These are phyloP conservation scores for Knufia fluminis DNA, from an alignment of 2,329 filamentous ascomycete species.

Conservation along the genomic window DNA sequence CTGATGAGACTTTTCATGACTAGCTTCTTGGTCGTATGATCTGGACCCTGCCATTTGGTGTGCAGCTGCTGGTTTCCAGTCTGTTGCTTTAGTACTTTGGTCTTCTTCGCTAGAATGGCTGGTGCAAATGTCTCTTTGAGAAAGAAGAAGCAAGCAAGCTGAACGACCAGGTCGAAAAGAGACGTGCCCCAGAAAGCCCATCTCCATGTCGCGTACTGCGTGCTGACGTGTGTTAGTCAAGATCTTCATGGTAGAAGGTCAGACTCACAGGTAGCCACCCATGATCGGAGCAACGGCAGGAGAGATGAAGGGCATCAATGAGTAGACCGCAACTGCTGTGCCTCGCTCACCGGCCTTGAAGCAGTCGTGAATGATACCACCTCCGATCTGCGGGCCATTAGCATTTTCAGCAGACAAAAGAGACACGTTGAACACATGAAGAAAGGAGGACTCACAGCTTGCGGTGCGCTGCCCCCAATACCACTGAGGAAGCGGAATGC, in stretches of 20 bases:
- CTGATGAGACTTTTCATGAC: slow-evolving; percentile 40
- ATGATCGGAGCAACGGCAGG: slow-evolving; percentile 50
- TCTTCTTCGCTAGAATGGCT: slow-evolving; percentile 23
- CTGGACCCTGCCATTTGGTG: slow-evolving; percentile 21
- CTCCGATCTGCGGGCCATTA: slow-evolving; percentile 18
- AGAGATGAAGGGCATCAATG: slow-evolving; percentile 46
- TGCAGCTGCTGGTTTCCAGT: slow-evolving; percentile 25
- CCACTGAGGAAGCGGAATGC: slow-evolving; percentile 40
- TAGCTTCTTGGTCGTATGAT: slow-evolving; percentile 26
- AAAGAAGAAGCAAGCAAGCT: slow-evolving; percentile 22
- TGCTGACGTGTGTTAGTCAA: slow-evolving; percentile 22
- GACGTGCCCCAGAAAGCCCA: slow-evolving; percentile 27
- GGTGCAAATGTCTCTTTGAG: slow-evolving; percentile 28
- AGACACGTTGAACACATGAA: neutral
- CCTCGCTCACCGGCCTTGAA: slow-evolving; percentile 47
- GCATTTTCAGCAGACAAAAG: neutral
- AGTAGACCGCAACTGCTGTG: slow-evolving; percentile 46
- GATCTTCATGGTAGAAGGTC: slow-evolving; percentile 34
- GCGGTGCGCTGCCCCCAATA: slow-evolving; percentile 39
- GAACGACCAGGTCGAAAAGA: slow-evolving; percentile 19
- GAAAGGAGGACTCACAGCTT: slow-evolving; percentile 26
- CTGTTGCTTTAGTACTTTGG: slow-evolving; percentile 16
- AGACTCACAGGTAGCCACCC: slow-evolving; percentile 43
- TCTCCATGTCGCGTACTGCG: slow-evolving; percentile 28
- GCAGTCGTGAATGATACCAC: slow-evolving; percentile 35